A percentile compares a stretch with the other conserved stretches of the same genome.
phyloP scores from a whole-genome alignment of 805 yeast genomes.

The Kurtzmaniella fragi region DNA sequence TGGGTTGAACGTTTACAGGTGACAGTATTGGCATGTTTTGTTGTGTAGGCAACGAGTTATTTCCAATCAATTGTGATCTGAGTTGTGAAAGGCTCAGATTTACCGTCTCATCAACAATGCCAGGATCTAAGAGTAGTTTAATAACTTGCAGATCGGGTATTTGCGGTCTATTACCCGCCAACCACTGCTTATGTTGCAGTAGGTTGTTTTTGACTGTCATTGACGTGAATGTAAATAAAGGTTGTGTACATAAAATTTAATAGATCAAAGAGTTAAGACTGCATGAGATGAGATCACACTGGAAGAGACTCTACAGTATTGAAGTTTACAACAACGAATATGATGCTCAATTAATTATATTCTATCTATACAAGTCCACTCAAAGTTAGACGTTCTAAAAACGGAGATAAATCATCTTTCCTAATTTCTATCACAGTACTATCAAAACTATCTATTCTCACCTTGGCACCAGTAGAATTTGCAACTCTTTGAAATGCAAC shows the following conservation, averaged over 20 bases:
- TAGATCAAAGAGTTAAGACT: too few relatives aligned
- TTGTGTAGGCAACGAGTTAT: not conserved
- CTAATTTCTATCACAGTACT: conserved; percentile 87
- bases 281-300: not conserved
- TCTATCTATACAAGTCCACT: conserved; percentile 46
- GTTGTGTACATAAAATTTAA: too few relatives aligned
- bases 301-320: not conserved
- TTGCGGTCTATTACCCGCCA: conserved; percentile 11
- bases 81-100: not conserved
- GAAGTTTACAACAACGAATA: not conserved
- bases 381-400: conserved; percentile 75
- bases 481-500: conserved; percentile 90
- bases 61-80: not conserved
- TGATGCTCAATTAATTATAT: not conserved
- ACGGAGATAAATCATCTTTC: conserved; percentile 82
- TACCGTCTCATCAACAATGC: not conserved
- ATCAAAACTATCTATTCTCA: conserved; percentile 90
- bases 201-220: conserved; percentile 9
- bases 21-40: not conserved
- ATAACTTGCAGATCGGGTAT: conserved; percentile 6
- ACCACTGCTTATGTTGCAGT: conserved; percentile 14
- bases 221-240: too few relatives aligned
- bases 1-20: not conserved
- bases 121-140: not conserved
- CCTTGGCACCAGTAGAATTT: conserved; percentile 76